Evolutionary conservation across 768 basidiomycete genomes (phyloP).

Genomic region (Mrakia hoshinonis): DNA sequence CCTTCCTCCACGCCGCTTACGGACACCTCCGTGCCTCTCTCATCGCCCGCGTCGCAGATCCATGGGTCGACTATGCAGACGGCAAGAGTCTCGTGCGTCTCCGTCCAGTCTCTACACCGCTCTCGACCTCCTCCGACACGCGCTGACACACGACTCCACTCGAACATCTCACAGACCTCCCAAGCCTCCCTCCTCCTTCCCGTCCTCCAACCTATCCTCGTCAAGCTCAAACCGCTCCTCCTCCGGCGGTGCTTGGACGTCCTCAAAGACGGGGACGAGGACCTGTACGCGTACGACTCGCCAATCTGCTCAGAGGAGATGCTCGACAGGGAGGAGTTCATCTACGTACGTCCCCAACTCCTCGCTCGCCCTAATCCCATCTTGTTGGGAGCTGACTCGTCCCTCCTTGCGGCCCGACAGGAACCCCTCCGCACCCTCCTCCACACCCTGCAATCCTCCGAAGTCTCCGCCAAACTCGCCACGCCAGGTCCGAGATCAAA

Average conservation of each 20-base stretch:
- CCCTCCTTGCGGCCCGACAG: not conserved
- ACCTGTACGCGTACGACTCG: not conserved
- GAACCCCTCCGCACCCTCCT: not conserved
- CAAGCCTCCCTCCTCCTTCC: not conserved
- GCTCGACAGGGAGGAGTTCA: slow-evolving; percentile 1
- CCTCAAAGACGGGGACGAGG: slow-evolving; percentile 7
- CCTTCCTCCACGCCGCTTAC: not conserved
- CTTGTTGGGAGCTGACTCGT: not conserved
- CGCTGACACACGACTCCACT: not conserved
- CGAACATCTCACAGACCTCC: not conserved
- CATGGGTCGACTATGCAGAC: not conserved
- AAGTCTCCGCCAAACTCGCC: not conserved
- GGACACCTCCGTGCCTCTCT: not conserved
- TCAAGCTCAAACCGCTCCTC: slow-evolving; percentile 4
- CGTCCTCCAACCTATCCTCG: not conserved
- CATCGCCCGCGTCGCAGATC: not conserved
- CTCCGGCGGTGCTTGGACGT: not conserved
- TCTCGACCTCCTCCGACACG: not conserved
- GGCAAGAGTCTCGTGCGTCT: not conserved
- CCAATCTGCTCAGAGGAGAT: slow-evolving; percentile 5
- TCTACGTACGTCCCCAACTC: not conserved
- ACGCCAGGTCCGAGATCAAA: not conserved
- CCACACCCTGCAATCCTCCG: not conserved
- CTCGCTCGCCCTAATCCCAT: not conserved
- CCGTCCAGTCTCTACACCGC: not conserved